A percentile compares a stretch with the other conserved stretches of the same genome.
These are phyloP conservation scores for Polytrichum commune DNA, from an alignment of 225 moss, liverwort and hornwort genomes.

Conservation along the genomic window DNA sequence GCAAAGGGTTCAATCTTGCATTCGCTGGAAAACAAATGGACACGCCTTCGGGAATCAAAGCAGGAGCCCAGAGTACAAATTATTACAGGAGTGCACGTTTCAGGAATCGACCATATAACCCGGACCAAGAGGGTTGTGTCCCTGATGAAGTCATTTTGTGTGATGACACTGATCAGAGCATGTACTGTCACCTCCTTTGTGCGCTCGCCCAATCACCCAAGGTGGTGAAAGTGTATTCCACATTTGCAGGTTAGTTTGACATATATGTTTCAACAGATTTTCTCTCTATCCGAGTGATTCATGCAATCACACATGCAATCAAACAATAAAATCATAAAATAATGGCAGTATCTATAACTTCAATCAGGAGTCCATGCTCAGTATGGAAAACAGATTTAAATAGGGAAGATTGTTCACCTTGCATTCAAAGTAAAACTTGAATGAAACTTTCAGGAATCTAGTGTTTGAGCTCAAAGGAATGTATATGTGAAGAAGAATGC, in stretches of 20 bases:
- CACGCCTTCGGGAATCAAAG: conserved; percentile 19
- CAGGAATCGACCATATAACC: conserved; percentile 26
- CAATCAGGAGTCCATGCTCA: too few relatives aligned
- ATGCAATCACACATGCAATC: too few relatives aligned
- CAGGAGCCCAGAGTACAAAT: conserved; percentile 24
- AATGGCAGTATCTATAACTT: too few relatives aligned
- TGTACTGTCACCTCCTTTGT: conserved; percentile 80
- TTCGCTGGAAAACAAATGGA: conserved; percentile 9
- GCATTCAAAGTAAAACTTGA: too few relatives aligned
- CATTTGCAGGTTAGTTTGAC: conserved; percentile 8
- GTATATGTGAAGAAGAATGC: too few relatives aligned
- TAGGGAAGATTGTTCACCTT: too few relatives aligned
- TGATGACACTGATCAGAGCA: conserved; percentile 39
- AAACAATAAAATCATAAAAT: too few relatives aligned
- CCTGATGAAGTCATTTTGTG: conserved; percentile 33
- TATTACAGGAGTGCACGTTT: conserved; percentile 24
- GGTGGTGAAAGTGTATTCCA: conserved; percentile 6
- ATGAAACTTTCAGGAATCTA: too few relatives aligned
- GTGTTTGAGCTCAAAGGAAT: too few relatives aligned
- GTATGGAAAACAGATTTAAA: too few relatives aligned
- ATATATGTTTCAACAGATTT: background rate
- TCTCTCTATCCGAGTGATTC: too few relatives aligned
- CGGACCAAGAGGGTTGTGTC: conserved; percentile 25
- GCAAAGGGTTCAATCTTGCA: background rate
- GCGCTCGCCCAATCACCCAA: conserved; percentile 45